Percentiles rank a stretch among this genome's conserved stretches.
Conservation (phyloP, 2,329 filamentous ascomycete genomes). For the Hyphodiscus sp. region DNA sequence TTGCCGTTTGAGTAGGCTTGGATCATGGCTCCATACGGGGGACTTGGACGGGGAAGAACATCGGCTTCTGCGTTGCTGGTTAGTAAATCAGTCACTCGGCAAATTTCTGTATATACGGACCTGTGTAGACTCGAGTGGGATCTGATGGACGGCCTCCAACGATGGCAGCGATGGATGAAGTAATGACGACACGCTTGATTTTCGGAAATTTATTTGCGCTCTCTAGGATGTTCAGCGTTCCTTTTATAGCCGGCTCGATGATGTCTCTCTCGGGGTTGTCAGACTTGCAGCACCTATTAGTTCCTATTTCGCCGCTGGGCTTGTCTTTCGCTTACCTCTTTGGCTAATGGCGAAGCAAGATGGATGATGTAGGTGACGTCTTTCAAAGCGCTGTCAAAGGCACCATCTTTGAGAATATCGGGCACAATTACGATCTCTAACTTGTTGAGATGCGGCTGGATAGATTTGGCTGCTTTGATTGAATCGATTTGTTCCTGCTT, state of each 20-base stretch:
- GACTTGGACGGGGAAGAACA: slow-evolving; percentile 3
- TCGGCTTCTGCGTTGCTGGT: too few relatives aligned
- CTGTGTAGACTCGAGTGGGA: not conserved
- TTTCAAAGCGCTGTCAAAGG: slow-evolving; percentile 8
- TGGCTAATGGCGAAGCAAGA: slow-evolving; percentile 9
- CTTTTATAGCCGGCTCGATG: slow-evolving; percentile 8
- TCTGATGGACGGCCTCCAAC: slow-evolving; percentile 3
- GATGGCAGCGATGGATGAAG: slow-evolving; percentile 14
- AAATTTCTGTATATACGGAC: too few relatives aligned
- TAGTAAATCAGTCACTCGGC: too few relatives aligned
- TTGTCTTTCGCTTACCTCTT: not conserved
- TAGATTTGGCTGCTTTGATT: slow-evolving; percentile 1
- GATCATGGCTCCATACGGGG: slow-evolving; percentile 3
- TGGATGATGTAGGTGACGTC: slow-evolving; percentile 10
- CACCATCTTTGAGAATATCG: slow-evolving; percentile 9
- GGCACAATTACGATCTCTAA: slow-evolving; percentile 6
- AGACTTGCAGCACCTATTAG: not conserved
- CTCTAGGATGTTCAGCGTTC: slow-evolving; percentile 6
- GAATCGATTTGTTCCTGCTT: slow-evolving; percentile 4
- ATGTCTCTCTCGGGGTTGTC: slow-evolving; percentile 9
- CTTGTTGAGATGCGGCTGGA: not conserved
- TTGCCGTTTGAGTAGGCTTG: slow-evolving; percentile 26
- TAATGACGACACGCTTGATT: slow-evolving; percentile 11
- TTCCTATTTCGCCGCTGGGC: not conserved
- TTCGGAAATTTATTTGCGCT: slow-evolving; percentile 7